Evolutionary conservation across 1,139 yeast species (phyloP).

Genomic region (Magnusiomyces fungicola): DNA sequence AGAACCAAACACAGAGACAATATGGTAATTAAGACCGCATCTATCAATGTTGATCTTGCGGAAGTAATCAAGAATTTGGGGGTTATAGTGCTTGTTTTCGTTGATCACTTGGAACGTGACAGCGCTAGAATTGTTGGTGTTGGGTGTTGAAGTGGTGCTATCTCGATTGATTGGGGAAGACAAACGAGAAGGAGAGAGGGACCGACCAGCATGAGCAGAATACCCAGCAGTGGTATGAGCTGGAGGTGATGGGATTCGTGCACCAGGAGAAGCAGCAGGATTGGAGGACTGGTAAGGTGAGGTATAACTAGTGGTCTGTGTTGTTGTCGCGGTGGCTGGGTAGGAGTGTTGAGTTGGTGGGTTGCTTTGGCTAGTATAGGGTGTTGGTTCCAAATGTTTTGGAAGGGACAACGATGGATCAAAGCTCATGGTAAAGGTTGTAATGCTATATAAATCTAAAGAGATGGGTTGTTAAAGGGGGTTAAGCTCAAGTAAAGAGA

Average conservation of each 20-base stretch:
- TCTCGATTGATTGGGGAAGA: too few relatives aligned
- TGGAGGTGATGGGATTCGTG: too few relatives aligned
- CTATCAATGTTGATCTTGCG: slow-evolving; percentile 32
- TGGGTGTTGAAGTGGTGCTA: too few relatives aligned
- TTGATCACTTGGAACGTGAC: slow-evolving; percentile 55
- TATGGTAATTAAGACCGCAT: slow-evolving; percentile 71
- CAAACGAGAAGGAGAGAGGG: too few relatives aligned
- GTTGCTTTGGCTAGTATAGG: background rate
- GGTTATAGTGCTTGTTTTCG: slow-evolving; percentile 57
- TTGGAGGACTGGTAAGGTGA: background rate
- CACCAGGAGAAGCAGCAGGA: background rate
- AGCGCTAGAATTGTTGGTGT: background rate
- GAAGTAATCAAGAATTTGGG: slow-evolving; percentile 29
- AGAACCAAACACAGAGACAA: slow-evolving; percentile 92
- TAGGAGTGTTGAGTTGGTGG: background rate
- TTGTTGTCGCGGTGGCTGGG: background rate
- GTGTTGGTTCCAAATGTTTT: background rate
- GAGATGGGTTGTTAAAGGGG: too few relatives aligned
- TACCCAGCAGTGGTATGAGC: too few relatives aligned
- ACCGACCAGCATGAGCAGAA: too few relatives aligned
- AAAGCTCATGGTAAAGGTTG: too few relatives aligned
- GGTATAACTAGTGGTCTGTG: background rate
- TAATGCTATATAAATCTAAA: too few relatives aligned
- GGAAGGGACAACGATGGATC: background rate
- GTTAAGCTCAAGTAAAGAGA: too few relatives aligned